phyloP scores from a whole-genome alignment of 2,329 filamentous ascomycete species.

The Gnomoniopsis smithogilvyi region DNA sequence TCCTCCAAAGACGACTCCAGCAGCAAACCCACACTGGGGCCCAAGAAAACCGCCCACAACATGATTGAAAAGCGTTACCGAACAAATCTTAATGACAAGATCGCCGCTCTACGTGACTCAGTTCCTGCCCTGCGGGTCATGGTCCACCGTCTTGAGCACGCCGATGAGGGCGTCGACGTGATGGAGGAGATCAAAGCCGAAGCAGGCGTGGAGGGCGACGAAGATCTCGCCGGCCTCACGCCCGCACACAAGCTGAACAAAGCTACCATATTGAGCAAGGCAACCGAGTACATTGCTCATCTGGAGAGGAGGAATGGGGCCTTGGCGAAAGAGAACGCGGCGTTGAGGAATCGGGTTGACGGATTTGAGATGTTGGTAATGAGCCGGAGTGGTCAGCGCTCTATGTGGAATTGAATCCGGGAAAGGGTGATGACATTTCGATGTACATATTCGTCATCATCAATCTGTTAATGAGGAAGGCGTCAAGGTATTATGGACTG shows the following conservation, averaged over 20 bases:
- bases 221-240: slow-evolving; percentile 77
- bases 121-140: slow-evolving; percentile 53
- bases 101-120: slow-evolving; percentile 78
- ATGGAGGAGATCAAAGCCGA: slow-evolving; percentile 48
- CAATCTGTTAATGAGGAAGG: neutral
- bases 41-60: slow-evolving; percentile 94
- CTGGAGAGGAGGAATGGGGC: slow-evolving; percentile 33
- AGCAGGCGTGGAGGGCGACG: slow-evolving; percentile 68
- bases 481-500: neutral
- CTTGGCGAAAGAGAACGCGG: slow-evolving; percentile 42
- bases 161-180: slow-evolving; percentile 26
- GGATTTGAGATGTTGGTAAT: slow-evolving; percentile 30
- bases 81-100: slow-evolving; percentile 96
- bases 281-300: slow-evolving; percentile 35
- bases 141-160: slow-evolving; percentile 35
- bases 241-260: slow-evolving; percentile 96
- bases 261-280: slow-evolving; percentile 62
- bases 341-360: slow-evolving; percentile 35
- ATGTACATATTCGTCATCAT: neutral
- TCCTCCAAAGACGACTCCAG: slow-evolving; percentile 9
- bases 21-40: slow-evolving; percentile 19
- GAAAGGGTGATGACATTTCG: neutral
- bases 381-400: slow-evolving; percentile 20
- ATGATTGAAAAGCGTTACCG: slow-evolving; percentile 98
- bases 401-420: slow-evolving; percentile 20